Evolutionary conservation across 2,329 filamentous ascomycete species (phyloP).

Genomic region (Fusarium compactum): DNA sequence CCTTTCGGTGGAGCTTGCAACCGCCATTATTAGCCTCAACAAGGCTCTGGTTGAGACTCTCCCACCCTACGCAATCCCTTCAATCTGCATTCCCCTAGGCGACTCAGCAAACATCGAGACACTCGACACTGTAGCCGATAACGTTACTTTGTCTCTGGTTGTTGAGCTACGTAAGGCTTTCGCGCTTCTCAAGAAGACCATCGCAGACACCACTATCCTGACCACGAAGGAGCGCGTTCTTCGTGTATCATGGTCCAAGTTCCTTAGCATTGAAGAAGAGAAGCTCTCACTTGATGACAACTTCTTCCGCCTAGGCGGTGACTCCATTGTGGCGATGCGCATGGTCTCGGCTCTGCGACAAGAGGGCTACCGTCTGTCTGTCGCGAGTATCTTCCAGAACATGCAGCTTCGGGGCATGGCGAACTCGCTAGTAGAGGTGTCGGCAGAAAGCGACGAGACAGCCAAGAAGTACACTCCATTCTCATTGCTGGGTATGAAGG

Average conservation of each 20-base stretch:
- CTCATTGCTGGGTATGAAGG: conserved; percentile 29
- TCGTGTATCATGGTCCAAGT: conserved; percentile 39
- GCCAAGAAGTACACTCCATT: conserved; percentile 37
- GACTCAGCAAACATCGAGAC: conserved; percentile 2
- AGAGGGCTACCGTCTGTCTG: conserved; percentile 42
- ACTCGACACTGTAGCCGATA: not conserved
- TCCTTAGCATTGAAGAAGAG: conserved; percentile 37
- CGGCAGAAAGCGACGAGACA: not conserved
- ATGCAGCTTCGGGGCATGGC: conserved; percentile 47
- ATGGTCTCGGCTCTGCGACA: conserved; percentile 45
- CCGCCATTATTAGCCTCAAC: conserved; percentile 40
- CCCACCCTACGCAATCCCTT: conserved; percentile 45
- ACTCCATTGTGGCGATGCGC: conserved; percentile 46
- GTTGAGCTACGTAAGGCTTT: conserved; percentile 36
- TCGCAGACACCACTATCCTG: conserved; percentile 34
- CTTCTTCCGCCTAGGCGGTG: conserved; percentile 47
- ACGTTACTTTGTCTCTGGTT: conserved; percentile 31
- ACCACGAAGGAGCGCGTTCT: conserved; percentile 39
- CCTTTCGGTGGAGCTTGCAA: conserved; percentile 38
- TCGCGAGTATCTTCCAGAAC: conserved; percentile 47
- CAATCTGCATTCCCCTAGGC: conserved; percentile 37
- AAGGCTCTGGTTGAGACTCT: conserved; percentile 45
- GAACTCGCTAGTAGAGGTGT: conserved; percentile 25
- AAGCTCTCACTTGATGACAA: conserved; percentile 46
- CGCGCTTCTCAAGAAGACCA: conserved; percentile 20